Base-by-base conservation (phyloP, 106 monocot genomes). In the Allium fistulosum region DNA sequence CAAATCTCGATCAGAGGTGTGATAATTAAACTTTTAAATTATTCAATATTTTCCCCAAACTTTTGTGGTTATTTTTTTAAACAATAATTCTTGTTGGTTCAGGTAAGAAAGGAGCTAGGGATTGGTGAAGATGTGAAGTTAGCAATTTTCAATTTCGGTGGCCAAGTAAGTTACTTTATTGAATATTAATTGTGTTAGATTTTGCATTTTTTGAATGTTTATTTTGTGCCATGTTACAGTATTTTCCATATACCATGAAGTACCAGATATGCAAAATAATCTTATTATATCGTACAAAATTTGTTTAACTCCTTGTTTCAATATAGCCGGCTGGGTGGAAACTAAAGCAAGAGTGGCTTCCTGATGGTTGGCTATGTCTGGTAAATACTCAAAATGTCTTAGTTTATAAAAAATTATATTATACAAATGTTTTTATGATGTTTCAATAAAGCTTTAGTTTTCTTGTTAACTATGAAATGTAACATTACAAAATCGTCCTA, bases 101-200 rank as follows among this genome's bases (percentile, higher is more conserved):
- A 99, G 97, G 92, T 99, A 58, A 86, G 97, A 66, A 78, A 83
- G 79, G 92, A 93, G 62, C 89, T 92, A 64, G 90, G 87, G 64
- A 80, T 99, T 67, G 77, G 79, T 48, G 71, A 90, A 12, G 80
- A 90, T 75, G 82, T 80, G 51, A 99, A 99, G 79, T 74, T 99
- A 65, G 70, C 90, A 11, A 85, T 99, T 64, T 87, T 99, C 79
- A 99, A 99, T 78, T 99, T 99, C 76, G 97, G 97, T 56, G 92
- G 97, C 51, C 97, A 99, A 89, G 97, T 93, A 75, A 17, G 55
- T 49, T n/a, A 17, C 51, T 11, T 14, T 60, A 27, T n/a, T 51
- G 2, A 62, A 4, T 58, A 53, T 3, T 59, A 12, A 18, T 49
- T 59, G 58, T 59, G 2, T 18, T 27, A 11, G 11, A 4, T 55